These are phyloP conservation scores for Funneliformis geosporum DNA, from an alignment of 192 early-diverging fungal genomes.

Conservation along the genomic window DNA sequence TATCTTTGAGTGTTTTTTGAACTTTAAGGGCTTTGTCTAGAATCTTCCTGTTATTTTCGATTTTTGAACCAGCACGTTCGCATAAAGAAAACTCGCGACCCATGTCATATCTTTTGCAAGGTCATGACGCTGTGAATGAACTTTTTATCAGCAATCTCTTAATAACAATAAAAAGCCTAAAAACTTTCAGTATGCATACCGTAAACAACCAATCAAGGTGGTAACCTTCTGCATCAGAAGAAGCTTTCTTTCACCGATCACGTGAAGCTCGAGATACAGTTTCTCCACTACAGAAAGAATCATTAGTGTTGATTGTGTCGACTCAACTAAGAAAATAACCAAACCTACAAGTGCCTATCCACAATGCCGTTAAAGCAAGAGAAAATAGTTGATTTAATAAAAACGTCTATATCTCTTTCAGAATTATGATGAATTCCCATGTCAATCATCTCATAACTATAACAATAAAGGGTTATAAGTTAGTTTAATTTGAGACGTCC, in stretches of 20 bases:
- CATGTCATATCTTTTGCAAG: conserved; percentile 21
- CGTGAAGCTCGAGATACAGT: conserved; percentile 19
- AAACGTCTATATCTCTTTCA: conserved; percentile 27
- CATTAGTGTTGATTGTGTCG: not conserved
- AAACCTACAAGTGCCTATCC: conserved; percentile 24
- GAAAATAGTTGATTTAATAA: conserved; percentile 27
- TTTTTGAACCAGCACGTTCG: conserved; percentile 8
- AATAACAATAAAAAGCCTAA: not conserved
- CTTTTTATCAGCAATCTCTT: not conserved
- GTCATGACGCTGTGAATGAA: conserved; percentile 19
- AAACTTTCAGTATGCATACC: conserved; percentile 12
- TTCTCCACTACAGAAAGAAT: conserved; percentile 5
- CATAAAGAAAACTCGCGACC: conserved; percentile 19
- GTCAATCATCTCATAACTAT: conserved; percentile 22
- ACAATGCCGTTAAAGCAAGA: conserved; percentile 28
- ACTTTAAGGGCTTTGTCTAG: no score
- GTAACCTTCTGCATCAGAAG: not conserved
- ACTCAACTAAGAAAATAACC: conserved; percentile 8
- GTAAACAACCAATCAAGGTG: conserved; percentile 27
- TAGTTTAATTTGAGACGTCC: not conserved
- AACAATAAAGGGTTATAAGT: not conserved
- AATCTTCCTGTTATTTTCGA: no score
- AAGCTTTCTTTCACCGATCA: not conserved
- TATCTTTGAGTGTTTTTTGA: no score
- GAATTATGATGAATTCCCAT: conserved; percentile 20